Evolutionary conservation across 2,329 filamentous ascomycete genomes (phyloP).

Genomic region (Dactylonectria macrodidyma): DNA sequence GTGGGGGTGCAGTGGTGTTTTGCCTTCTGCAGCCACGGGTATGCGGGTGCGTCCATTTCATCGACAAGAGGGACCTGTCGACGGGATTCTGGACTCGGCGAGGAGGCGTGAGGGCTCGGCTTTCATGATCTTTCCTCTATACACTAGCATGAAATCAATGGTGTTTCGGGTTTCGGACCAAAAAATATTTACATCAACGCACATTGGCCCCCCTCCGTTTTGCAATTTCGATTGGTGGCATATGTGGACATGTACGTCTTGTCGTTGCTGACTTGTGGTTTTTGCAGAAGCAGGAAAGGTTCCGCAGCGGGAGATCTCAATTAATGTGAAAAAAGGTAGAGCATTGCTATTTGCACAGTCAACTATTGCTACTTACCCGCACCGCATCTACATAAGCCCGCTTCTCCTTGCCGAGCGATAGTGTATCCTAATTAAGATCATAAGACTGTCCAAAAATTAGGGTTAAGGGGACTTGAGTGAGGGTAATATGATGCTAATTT

Average conservation of each 20-base stretch:
- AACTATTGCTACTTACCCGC: no score
- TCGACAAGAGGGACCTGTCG: slow-evolving; percentile 49
- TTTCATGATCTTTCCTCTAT: slow-evolving; percentile 52
- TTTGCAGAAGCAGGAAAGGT: neutral
- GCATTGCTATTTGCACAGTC: no score
- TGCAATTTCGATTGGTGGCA: slow-evolving; percentile 1
- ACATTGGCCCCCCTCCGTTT: slow-evolving; percentile 7
- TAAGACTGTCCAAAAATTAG: no score
- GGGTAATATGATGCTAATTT: no score
- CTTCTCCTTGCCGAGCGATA: no score
- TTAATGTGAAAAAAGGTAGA: neutral
- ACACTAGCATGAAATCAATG: slow-evolving; percentile 61
- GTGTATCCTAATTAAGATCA: no score
- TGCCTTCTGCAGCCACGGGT: slow-evolving; percentile 48
- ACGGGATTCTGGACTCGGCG: slow-evolving; percentile 50
- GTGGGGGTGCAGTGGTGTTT: slow-evolving; percentile 49
- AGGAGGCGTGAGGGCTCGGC: slow-evolving; percentile 46
- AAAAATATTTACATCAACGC: slow-evolving; percentile 45
- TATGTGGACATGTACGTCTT: neutral
- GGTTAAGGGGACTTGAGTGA: no score
- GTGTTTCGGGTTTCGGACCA: slow-evolving; percentile 60
- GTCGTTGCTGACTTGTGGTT: neutral
- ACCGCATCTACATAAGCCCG: no score
- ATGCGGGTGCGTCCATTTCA: slow-evolving; percentile 47
- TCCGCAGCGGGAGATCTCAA: neutral